These are phyloP conservation scores for Plasmodium gonderi DNA, from an alignment of 169 alveolate species.

Conservation along the genomic window DNA sequence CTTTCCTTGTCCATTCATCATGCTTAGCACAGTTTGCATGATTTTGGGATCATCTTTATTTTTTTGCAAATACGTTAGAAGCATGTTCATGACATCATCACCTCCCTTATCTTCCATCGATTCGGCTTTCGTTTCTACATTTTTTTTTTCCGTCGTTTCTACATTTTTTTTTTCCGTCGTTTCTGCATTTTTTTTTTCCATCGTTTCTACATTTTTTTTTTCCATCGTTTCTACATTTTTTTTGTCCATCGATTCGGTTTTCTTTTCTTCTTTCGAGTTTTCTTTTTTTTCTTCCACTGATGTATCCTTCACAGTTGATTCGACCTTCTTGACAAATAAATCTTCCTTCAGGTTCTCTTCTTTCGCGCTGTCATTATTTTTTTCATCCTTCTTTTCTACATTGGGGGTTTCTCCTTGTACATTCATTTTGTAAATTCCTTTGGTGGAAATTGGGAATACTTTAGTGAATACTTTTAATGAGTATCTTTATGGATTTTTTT, in stretches of 20 bases:
- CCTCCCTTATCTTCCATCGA: not conserved
- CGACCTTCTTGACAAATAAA: no score
- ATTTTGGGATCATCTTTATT: conserved; percentile 67
- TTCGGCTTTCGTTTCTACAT: not conserved
- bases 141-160: not conserved
- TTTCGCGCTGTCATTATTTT: not conserved
- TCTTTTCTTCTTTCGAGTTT: not conserved
- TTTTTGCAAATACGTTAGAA: conserved; percentile 48
- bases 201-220: not conserved
- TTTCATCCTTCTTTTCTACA: conserved; percentile 1
- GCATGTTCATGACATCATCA: conserved; percentile 51
- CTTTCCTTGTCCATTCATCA: conserved; percentile 24
- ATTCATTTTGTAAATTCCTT: not conserved
- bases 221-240: not conserved
- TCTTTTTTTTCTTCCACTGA: not conserved
- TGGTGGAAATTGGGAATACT: not conserved
- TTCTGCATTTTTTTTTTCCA: not conserved
- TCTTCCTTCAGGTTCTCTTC: not conserved
- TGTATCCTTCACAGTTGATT: no score
- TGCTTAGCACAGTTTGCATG: conserved; percentile 35
- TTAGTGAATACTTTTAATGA: not conserved
- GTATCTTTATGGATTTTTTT: not conserved
- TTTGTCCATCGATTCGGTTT: not conserved
- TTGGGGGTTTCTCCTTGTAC: not conserved
- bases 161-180: not conserved